phyloP scores from a whole-genome alignment of 129 eudicot species.

The Heracleum sosnowskyi region DNA sequence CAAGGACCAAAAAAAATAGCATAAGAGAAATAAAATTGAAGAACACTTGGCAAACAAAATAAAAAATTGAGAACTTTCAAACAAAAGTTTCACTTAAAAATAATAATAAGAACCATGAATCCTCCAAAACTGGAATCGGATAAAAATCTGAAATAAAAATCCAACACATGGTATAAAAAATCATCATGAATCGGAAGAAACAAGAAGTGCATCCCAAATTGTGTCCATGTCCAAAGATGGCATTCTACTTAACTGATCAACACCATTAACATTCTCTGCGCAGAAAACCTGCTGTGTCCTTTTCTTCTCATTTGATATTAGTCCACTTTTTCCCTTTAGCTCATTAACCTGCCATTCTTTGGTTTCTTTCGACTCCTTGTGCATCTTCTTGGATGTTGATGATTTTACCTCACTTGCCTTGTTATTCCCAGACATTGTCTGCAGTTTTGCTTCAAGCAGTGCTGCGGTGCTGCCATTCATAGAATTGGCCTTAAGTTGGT shows the following conservation, averaged over 20 bases:
- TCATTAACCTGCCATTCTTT: background rate
- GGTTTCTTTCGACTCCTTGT: background rate
- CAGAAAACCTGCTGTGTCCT: slow-evolving; percentile 18
- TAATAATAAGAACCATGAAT: background rate
- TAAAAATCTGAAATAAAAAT: background rate
- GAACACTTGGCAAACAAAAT: too few relatives aligned
- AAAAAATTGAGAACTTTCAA: too few relatives aligned
- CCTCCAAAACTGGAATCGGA: slow-evolving; percentile 2
- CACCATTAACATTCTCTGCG: slow-evolving; percentile 34
- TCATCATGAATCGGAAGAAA: slow-evolving; percentile 24
- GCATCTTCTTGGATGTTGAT: slow-evolving; percentile 2
- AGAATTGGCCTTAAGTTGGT: slow-evolving; percentile 48
- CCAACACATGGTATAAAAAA: background rate
- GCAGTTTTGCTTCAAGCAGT: slow-evolving; percentile 69
- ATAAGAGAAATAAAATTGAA: background rate
- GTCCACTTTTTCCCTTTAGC: background rate
- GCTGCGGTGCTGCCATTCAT: slow-evolving; percentile 43
- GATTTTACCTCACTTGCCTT: slow-evolving; percentile 14
- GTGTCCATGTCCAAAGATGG: slow-evolving; percentile 90
- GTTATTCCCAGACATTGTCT: slow-evolving; percentile 14
- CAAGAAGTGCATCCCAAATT: slow-evolving; percentile 88
- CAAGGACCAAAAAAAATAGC: background rate
- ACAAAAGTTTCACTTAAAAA: background rate
- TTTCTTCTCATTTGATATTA: slow-evolving; percentile 13
- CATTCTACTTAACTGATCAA: slow-evolving; percentile 72